Conservation (phyloP, 805 yeast species). For the Saturnispora besseyi region DNA sequence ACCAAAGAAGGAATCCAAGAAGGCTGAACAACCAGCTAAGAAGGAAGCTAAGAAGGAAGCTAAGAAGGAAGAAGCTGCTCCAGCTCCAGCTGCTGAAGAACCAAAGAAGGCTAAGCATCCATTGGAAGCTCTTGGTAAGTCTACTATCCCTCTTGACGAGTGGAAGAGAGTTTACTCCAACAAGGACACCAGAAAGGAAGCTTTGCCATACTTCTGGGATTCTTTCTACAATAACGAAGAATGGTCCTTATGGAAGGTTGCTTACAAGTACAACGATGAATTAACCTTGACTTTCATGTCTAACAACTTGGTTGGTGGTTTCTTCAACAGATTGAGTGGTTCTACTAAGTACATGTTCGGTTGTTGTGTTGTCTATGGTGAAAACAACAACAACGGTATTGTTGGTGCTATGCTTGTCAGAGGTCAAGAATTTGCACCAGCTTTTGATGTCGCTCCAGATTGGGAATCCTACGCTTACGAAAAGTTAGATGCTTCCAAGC, state of each 20-base stretch:
- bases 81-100: constrained; percentile 40
- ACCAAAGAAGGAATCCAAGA: constrained; percentile 52
- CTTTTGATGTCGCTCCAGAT: constrained; percentile 98
- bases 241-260: constrained; percentile 93
- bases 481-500: constrained; percentile 71
- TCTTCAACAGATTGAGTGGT: constrained; percentile 88
- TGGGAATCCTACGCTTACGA: constrained; percentile 89
- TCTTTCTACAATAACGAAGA: constrained; percentile 84
- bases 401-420: constrained; percentile 91
- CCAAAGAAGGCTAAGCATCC: constrained; percentile 84
- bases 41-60: constrained; percentile 36
- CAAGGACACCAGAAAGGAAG: constrained; percentile 90
- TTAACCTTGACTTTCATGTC: constrained; percentile 96
- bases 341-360: constrained; percentile 95
- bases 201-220: constrained; percentile 96
- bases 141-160: constrained; percentile 66
- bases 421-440: constrained; percentile 87
- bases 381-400: constrained; percentile 97
- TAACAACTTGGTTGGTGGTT: constrained; percentile 95
- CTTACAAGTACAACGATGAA: constrained; percentile 96
- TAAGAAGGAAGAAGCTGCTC: constrained; percentile 26
- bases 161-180: constrained; percentile 97
- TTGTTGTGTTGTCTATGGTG: constrained; percentile 91
- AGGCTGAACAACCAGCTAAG: constrained; percentile 28
- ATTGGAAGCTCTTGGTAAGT: constrained; percentile 69